Percentiles rank a stretch among this genome's conserved stretches.
Conservation (phyloP, 495 filamentous ascomycete species). For the Aspergillus baeticus region DNA sequence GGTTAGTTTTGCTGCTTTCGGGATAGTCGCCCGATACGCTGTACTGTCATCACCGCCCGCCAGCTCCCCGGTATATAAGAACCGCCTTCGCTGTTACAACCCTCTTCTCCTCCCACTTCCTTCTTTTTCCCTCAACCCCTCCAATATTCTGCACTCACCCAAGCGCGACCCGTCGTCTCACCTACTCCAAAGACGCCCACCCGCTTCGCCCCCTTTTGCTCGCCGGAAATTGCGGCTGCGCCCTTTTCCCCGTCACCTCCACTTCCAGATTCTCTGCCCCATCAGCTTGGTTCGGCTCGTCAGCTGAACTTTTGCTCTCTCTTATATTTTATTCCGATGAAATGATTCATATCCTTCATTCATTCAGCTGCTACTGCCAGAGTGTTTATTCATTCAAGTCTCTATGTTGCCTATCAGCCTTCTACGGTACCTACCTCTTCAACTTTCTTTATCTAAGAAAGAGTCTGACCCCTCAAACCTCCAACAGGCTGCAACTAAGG, state of each 20-base stretch:
- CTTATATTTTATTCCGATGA: background rate
- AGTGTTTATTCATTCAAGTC: background rate
- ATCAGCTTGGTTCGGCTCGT: background rate
- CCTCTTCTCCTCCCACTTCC: constrained; percentile 2
- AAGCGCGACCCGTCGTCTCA: background rate
- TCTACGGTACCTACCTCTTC: no score
- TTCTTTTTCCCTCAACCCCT: constrained; percentile 1
- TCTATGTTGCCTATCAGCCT: no score
- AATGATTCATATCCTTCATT: background rate
- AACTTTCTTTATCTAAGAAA: no score
- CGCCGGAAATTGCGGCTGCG: constrained; percentile 7
- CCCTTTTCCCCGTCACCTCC: background rate
- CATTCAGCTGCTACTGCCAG: background rate
- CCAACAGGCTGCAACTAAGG: no score
- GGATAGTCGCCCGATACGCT: constrained; percentile 5
- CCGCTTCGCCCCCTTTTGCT: background rate
- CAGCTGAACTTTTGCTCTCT: background rate
- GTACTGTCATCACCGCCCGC: background rate
- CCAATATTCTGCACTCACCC: constrained; percentile 6
- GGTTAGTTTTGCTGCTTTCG: constrained; percentile 6
- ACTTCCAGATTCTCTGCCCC: background rate
- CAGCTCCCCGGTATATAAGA: constrained; percentile 8
- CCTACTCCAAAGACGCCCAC: background rate
- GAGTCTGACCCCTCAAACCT: no score
- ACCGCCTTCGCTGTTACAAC: background rate